Evolutionary conservation across 495 filamentous ascomycete genomes (phyloP).

Genomic region (Talaromyces trachyspermus): DNA sequence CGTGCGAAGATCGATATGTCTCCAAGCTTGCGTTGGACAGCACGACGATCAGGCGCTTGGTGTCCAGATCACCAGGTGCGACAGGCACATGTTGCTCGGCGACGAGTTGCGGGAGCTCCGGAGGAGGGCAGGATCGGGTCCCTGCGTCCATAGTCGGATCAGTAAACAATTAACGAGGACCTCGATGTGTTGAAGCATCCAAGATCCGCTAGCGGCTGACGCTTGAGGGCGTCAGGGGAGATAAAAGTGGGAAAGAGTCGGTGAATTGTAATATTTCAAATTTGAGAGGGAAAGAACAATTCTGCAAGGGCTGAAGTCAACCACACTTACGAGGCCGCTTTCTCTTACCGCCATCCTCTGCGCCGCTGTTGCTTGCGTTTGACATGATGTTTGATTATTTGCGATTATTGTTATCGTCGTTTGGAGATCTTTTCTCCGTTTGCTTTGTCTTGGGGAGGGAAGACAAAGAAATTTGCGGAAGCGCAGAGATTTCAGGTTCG

Average conservation of each 20-base stretch:
- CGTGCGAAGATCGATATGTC: slow-evolving; percentile 82
- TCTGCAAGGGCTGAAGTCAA: neutral
- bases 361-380: slow-evolving; percentile 1
- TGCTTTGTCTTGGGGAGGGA: no score
- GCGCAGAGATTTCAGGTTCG: slow-evolving; percentile 3
- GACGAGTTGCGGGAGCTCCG: slow-evolving; percentile 78
- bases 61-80: slow-evolving; percentile 75
- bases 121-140: slow-evolving; percentile 92
- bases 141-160: slow-evolving; percentile 28
- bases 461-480: slow-evolving; percentile 20
- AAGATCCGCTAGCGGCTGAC: neutral
- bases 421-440: neutral
- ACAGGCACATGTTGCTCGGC: slow-evolving; percentile 90
- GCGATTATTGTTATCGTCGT: neutral
- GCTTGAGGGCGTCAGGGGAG: neutral
- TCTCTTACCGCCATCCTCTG: slow-evolving; percentile 39
- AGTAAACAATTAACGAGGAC: slow-evolving; percentile 1
- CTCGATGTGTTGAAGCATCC: slow-evolving; percentile 1
- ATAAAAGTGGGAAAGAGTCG: slow-evolving; percentile 5
- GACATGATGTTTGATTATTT: slow-evolving; percentile 3
- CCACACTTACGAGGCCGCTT: slow-evolving; percentile 42
- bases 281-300: neutral
- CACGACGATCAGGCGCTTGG: slow-evolving; percentile 86
- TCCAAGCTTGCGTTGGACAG: slow-evolving; percentile 96
- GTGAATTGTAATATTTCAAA: no score